Evolutionary conservation across 768 basidiomycete species (phyloP).

Genomic region (Trametes meyenii): DNA sequence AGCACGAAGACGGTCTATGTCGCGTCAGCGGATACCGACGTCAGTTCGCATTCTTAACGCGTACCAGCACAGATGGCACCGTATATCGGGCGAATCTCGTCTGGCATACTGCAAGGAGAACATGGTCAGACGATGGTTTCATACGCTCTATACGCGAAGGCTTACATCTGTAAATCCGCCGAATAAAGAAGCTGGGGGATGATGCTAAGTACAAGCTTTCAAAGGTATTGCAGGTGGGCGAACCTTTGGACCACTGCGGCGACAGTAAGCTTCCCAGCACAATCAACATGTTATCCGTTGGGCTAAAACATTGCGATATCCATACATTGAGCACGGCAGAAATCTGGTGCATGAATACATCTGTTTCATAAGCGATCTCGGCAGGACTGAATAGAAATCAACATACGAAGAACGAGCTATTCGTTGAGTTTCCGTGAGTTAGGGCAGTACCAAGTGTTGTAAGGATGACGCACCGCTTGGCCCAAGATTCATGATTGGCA

Average conservation of each 20-base stretch:
- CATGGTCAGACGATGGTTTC: not conserved
- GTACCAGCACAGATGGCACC: slow-evolving; percentile 14
- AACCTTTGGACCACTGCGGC: slow-evolving; percentile 19
- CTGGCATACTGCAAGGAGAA: slow-evolving; percentile 12
- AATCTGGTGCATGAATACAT: not conserved
- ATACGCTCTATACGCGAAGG: no score
- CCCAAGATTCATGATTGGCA: slow-evolving; percentile 7
- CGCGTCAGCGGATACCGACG: not conserved
- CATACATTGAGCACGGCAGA: slow-evolving; percentile 19
- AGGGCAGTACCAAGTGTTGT: not conserved
- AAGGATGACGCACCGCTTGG: slow-evolving; percentile 7
- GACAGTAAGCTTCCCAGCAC: slow-evolving; percentile 2
- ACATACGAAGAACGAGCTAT: slow-evolving; percentile 19
- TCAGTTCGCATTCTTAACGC: not conserved
- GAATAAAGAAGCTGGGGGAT: slow-evolving; percentile 18
- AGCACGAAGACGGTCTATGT: slow-evolving; percentile 15
- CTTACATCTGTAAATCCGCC: slow-evolving; percentile 20
- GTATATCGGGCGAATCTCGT: slow-evolving; percentile 13
- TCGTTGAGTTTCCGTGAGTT: not conserved
- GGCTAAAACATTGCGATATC: not conserved
- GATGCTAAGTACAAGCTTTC: not conserved
- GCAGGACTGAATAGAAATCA: not conserved
- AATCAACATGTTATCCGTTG: not conserved
- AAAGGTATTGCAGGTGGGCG: not conserved
- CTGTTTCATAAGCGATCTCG: not conserved